phyloP scores from a whole-genome alignment of 164 flowering plant species.

The Vitis rupestris region DNA sequence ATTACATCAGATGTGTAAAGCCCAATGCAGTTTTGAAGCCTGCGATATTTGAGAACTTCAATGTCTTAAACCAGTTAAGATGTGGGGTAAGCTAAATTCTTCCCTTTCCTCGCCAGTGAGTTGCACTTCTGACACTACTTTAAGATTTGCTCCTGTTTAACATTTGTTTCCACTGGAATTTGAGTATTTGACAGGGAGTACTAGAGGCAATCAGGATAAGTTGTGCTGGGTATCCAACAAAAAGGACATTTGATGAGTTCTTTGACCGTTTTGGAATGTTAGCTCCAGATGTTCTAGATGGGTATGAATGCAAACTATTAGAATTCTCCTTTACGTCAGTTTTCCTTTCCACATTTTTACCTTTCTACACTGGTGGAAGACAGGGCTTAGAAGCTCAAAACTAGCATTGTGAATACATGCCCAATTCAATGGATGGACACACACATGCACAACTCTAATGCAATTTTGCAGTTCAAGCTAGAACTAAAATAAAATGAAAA shows the following conservation, averaged over 20 bases:
- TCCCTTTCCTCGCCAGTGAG: background rate
- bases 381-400: too few relatives aligned
- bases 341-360: background rate
- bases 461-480: background rate
- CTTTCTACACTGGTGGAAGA: too few relatives aligned
- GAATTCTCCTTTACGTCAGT: background rate
- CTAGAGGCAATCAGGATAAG: conserved; percentile 85
- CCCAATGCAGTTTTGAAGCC: conserved; percentile 78
- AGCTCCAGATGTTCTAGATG: conserved; percentile 61
- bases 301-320: conserved; percentile 27
- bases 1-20: conserved; percentile 83
- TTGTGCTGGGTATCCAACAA: conserved; percentile 90
- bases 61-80: conserved; percentile 71
- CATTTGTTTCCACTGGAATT: conserved; percentile 1
- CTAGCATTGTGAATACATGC: too few relatives aligned
- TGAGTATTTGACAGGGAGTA: conserved; percentile 51
- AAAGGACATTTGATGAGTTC: conserved; percentile 78
- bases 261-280: conserved; percentile 78
- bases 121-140: background rate
- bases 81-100: conserved; percentile 65
- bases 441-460: background rate
- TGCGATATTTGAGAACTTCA: conserved; percentile 72
- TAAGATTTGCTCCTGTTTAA: background rate
- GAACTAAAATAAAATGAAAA: too few relatives aligned
- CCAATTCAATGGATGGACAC: too few relatives aligned